Percentiles rank a stretch among this genome's conserved stretches.
These are phyloP conservation scores for Suillus spraguei DNA, from an alignment of 768 basidiomycete species.

Conservation along the genomic window DNA sequence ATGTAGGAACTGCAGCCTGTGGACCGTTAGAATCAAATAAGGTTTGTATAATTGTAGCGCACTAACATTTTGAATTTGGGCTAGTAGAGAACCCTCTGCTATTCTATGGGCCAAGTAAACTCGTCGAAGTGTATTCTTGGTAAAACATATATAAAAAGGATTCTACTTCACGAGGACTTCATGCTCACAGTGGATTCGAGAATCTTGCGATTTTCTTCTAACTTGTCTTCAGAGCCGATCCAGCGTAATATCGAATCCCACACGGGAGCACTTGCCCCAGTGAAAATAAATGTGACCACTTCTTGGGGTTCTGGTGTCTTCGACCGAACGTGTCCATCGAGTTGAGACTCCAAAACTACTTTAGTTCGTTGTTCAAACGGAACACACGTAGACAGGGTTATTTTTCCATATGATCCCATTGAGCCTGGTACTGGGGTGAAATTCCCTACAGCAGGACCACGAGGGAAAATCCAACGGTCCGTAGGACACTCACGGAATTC, in stretches of 20 bases:
- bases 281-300: constrained; percentile 51
- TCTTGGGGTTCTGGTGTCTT: constrained; percentile 26
- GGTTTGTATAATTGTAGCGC: constrained; percentile 1
- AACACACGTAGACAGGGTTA: constrained; percentile 46
- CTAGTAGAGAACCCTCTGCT: constrained; percentile 54
- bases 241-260: constrained; percentile 65
- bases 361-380: constrained; percentile 40
- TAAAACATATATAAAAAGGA: constrained; percentile 10
- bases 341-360: constrained; percentile 12
- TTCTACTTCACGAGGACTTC: not conserved
- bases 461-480: constrained; percentile 72
- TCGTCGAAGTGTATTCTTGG: constrained; percentile 45
- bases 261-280: constrained; percentile 46
- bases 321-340: constrained; percentile 15
- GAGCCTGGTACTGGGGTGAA: constrained; percentile 27
- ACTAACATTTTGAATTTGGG: constrained; percentile 62
- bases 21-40: not conserved
- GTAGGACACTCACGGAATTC: constrained; percentile 65
- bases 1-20: constrained; percentile 49
- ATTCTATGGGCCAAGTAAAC: constrained; percentile 61
- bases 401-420: constrained; percentile 28
- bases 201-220: constrained; percentile 48
- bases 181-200: constrained; percentile 48
- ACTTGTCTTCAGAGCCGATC: constrained; percentile 58
- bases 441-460: constrained; percentile 56